Evolutionary conservation across 257 asterid genomes (phyloP).

Genomic region (Craterostigma plantagineum): DNA sequence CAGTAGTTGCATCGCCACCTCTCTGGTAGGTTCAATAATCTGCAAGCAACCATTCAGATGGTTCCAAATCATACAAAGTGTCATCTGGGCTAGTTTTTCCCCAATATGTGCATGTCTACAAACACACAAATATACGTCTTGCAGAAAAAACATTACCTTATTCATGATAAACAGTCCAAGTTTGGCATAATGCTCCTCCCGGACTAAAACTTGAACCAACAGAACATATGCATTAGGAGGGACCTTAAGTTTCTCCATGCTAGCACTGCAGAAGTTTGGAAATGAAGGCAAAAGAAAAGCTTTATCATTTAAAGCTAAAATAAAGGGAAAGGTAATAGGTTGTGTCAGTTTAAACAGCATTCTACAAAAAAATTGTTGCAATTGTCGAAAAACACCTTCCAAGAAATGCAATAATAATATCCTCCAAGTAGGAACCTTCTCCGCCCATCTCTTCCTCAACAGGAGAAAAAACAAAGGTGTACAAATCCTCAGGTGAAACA

Average conservation of each 20-base stretch:
- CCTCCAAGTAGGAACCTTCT: constrained; percentile 71
- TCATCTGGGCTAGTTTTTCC: not conserved
- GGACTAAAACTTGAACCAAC: constrained; percentile 67
- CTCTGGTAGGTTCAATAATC: constrained; percentile 91
- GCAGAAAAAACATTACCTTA: constrained; percentile 39
- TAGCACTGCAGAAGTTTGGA: constrained; percentile 39
- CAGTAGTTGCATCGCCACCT: constrained; percentile 74
- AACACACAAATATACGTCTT: constrained; percentile 3
- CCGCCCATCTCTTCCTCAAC: constrained; percentile 87
- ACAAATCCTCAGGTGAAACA: constrained; percentile 50
- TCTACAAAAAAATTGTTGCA: not conserved
- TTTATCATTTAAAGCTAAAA: not conserved
- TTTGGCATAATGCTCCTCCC: constrained; percentile 62
- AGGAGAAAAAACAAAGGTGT: constrained; percentile 44
- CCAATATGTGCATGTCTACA: not conserved
- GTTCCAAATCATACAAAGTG: not conserved
- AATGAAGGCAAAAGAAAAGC: constrained; percentile 7
- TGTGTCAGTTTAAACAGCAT: not conserved
- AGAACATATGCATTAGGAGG: constrained; percentile 45
- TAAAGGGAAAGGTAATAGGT: not conserved
- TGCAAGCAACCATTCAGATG: constrained; percentile 16
- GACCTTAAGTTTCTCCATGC: constrained; percentile 58
- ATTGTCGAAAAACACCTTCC: constrained; percentile 41
- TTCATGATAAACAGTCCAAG: constrained; percentile 59
- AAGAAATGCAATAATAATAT: constrained; percentile 70